A percentile compares a stretch with the other conserved stretches of the same genome.
Conservation (phyloP, 2,329 filamentous ascomycete species). For the Hortaea werneckii region DNA sequence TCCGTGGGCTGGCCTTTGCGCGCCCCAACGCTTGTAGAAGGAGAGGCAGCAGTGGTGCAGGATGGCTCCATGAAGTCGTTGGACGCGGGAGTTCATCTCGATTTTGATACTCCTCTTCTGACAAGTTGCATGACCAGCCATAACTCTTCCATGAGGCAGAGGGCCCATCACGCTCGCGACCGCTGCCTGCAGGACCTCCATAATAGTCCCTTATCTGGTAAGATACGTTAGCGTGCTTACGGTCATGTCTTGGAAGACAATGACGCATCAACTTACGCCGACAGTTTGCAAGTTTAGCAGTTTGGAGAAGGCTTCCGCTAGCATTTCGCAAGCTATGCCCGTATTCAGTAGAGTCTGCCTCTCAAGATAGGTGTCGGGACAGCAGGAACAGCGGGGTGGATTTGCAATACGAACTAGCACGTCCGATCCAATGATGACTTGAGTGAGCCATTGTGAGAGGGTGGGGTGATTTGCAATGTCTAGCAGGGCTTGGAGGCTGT, state of each 20-base stretch:
- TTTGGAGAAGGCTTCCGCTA: slow-evolving; percentile 46
- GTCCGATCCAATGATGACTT: slow-evolving; percentile 42
- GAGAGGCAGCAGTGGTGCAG: background rate
- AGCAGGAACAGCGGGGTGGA: background rate
- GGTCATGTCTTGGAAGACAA: slow-evolving; percentile 24
- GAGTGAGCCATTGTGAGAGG: slow-evolving; percentile 32
- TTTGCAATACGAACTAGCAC: background rate
- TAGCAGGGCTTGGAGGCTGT: slow-evolving; percentile 45
- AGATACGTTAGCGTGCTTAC: too few relatives aligned
- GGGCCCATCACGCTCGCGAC: background rate
- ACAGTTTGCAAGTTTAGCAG: slow-evolving; percentile 47
- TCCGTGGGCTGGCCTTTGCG: slow-evolving; percentile 7
- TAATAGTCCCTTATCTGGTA: background rate
- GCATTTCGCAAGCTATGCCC: slow-evolving; percentile 43
- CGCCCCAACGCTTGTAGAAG: slow-evolving; percentile 13
- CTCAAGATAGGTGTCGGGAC: background rate
- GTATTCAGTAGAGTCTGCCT: slow-evolving; percentile 24
- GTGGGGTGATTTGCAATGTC: slow-evolving; percentile 31
- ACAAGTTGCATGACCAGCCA: slow-evolving; percentile 25
- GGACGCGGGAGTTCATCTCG: too few relatives aligned
- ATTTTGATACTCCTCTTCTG: too few relatives aligned
- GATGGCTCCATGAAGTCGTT: background rate
- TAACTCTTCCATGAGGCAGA: slow-evolving; percentile 45
- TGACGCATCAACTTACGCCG: slow-evolving; percentile 42
- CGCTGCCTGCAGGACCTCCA: background rate